Base-by-base conservation (phyloP, 495 filamentous ascomycete genomes). In the Rostrohypoxylon terebratum region DNA sequence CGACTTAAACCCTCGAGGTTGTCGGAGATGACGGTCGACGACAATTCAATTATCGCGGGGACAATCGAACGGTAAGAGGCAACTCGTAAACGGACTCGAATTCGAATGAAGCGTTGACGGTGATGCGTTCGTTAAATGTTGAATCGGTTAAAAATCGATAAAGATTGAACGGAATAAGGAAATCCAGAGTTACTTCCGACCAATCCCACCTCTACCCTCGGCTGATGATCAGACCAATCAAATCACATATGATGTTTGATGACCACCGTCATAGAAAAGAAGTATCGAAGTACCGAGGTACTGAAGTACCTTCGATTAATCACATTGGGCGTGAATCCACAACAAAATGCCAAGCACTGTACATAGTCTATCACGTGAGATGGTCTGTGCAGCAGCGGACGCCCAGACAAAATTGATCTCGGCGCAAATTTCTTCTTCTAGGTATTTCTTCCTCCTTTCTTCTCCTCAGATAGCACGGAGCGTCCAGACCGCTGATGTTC, bases 381-480 rank as follows among this genome's bases (percentile, higher is more conserved):
- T 20, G 73, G 71, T 38, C 66, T 38, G 74, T 78, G 74, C 65
- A 42, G 44, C 59, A 28, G 62, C 54, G 34, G 48, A 47, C 34
- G 18, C 18, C 13, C n/a, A 50, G 48, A 31, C 31, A 60, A 61
- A 63, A 76, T 79, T 74, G 9, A 51, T 38, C 44, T 3, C 59
- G 11, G 20, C 28, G 6, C 23, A 13, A 66, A 8, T 16, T 40
- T 14, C 3, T 38, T 21, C 23, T 31, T 47, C 1, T 50, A n/a
- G n/a, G n/a, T n/a, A 51, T 69, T 40, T 64, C 68, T 59, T 67
- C 61, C 69, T 69, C 71, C 76, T 71, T 78, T 82, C 79, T 77
- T 74, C 66, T 80, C 81, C 80, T 78, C 81, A 83, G 83, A 86
- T 84, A 85, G 82, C 68, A 71, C 83, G 79, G 82, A 82, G 77